Evolutionary conservation across 164 flowering plant genomes (phyloP).

Genomic region (Kingdonia uniflora): DNA sequence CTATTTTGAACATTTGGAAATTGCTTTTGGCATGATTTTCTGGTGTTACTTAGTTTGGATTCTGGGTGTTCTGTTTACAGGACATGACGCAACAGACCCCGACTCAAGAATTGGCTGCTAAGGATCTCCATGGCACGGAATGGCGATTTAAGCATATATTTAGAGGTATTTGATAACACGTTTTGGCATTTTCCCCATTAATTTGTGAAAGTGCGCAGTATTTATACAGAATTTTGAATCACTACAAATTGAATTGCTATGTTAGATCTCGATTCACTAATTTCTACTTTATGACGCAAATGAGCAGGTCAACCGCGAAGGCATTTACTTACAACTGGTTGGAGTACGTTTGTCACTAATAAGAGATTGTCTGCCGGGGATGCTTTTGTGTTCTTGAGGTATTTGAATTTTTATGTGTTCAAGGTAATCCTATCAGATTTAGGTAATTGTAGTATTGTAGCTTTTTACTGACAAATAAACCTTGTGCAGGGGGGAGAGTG

Average conservation of each 20-base stretch:
- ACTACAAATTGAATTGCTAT: too few relatives aligned
- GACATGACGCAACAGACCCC: conserved; percentile 68
- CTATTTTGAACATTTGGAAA: not conserved
- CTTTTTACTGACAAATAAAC: not conserved
- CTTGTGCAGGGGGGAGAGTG: conserved; percentile 58
- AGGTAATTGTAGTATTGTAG: not conserved
- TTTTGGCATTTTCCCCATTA: too few relatives aligned
- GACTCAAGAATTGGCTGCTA: conserved; percentile 70
- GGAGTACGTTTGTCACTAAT: conserved; percentile 91
- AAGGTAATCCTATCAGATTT: not conserved
- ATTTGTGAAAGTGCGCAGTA: too few relatives aligned
- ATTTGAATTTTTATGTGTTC: not conserved
- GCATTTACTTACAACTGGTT: conserved; percentile 93
- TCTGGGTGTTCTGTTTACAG: conserved; percentile 20
- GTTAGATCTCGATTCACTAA: too few relatives aligned
- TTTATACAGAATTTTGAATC: too few relatives aligned
- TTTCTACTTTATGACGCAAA: too few relatives aligned
- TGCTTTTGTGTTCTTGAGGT: conserved; percentile 92
- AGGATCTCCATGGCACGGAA: conserved; percentile 76
- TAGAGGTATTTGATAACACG: conserved; percentile 33
- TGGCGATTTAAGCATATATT: conserved; percentile 88
- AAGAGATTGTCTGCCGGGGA: conserved; percentile 92
- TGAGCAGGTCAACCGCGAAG: conserved; percentile 96
- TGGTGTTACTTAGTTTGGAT: not conserved
- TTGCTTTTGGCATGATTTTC: not conserved